Evolutionary conservation across 2,329 filamentous ascomycete genomes (phyloP).

Genomic region (Trichoderma sp.): DNA sequence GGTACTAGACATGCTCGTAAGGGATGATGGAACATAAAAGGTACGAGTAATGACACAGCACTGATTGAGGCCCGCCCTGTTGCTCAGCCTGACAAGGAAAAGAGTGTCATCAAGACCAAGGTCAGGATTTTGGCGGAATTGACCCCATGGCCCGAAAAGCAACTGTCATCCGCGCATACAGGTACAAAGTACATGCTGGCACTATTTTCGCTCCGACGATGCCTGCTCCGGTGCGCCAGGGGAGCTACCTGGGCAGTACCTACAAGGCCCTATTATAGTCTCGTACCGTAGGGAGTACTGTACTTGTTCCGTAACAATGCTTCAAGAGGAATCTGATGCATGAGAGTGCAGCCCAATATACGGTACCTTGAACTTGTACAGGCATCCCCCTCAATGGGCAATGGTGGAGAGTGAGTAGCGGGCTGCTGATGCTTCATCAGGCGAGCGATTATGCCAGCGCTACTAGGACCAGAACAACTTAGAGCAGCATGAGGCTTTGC

Average conservation of each 20-base stretch:
- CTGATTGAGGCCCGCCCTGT: neutral
- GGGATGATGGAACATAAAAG: neutral
- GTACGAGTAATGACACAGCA: neutral
- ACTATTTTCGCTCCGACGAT: neutral
- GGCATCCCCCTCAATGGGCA: neutral
- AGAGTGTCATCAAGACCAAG: neutral
- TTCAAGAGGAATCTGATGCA: neutral
- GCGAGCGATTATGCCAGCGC: neutral
- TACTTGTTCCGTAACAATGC: neutral
- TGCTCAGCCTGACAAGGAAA: neutral
- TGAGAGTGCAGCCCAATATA: neutral
- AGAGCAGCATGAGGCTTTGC: neutral
- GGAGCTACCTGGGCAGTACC: neutral
- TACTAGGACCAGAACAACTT: neutral
- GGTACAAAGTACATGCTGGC: neutral
- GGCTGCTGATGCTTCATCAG: slow-evolving; percentile 6
- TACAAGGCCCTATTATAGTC: too few relatives aligned
- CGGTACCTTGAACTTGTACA: neutral
- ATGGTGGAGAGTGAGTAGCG: slow-evolving; percentile 10
- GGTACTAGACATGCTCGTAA: neutral
- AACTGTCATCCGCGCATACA: neutral
- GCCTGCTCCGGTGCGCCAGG: neutral
- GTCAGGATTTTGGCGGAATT: neutral
- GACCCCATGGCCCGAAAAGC: neutral
- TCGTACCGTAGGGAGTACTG: neutral